Conservation (phyloP, 108 stramenopile species). For the Mediolabrus comicus region DNA sequence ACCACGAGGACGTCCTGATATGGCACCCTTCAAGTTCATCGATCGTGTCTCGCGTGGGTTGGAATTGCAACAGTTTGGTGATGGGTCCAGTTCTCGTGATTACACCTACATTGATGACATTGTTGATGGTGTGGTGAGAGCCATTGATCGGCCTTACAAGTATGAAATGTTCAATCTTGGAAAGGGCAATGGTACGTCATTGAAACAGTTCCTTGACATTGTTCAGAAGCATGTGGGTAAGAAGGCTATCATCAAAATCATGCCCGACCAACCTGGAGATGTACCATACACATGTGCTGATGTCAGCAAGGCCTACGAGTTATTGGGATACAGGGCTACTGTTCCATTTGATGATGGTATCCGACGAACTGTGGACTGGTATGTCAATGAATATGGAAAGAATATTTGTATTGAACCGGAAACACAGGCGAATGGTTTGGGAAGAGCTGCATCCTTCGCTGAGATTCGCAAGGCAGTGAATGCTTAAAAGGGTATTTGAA, state of each 20-base stretch:
- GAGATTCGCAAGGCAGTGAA: constrained; percentile 17
- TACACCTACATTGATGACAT: constrained; percentile 99
- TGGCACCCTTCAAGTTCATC: constrained; percentile 98
- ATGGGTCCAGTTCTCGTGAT: constrained; percentile 91
- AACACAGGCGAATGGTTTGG: constrained; percentile 76
- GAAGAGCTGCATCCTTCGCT: constrained; percentile 59
- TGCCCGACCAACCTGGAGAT: constrained; percentile 98
- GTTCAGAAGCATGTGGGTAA: constrained; percentile 90
- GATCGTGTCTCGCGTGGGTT: constrained; percentile 90
- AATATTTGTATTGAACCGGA: constrained; percentile 66
- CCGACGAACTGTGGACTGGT: constrained; percentile 90
- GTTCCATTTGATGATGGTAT: constrained; percentile 96
- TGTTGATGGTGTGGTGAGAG: constrained; percentile 95
- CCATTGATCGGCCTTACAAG: constrained; percentile 91
- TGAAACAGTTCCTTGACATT: constrained; percentile 91
- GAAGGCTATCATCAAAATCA: constrained; percentile 81
- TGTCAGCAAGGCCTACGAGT: constrained; percentile 82
- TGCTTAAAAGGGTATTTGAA: not conserved
- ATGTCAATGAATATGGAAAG: constrained; percentile 65
- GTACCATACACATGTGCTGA: constrained; percentile 98
- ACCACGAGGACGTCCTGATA: constrained; percentile 94
- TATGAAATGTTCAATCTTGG: constrained; percentile 98
- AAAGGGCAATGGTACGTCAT: constrained; percentile 87
- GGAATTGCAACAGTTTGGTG: constrained; percentile 97
- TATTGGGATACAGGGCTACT: constrained; percentile 90